These are phyloP conservation scores for Phytopythium delawarense DNA, from an alignment of 352 stramenopile species.

Conservation along the genomic window DNA sequence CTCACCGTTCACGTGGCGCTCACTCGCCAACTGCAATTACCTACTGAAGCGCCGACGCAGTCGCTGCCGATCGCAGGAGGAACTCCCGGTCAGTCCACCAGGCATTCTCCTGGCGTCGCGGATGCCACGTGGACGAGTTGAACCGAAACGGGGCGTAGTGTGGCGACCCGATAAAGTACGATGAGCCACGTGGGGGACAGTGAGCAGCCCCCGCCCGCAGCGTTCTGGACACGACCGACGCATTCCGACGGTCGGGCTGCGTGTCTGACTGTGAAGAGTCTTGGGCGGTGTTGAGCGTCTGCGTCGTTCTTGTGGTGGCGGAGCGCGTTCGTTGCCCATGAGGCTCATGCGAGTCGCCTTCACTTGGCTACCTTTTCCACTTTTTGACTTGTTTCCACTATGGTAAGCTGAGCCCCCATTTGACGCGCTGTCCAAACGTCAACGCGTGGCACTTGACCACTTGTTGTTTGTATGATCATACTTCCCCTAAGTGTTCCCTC, in stretches of 20 bases:
- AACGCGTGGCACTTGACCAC: constrained; percentile 28
- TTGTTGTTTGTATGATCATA: constrained; percentile 16
- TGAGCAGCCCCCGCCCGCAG: no score
- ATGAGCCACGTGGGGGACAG: background rate
- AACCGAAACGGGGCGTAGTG: background rate
- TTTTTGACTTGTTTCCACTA: constrained; percentile 1
- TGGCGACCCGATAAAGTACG: background rate
- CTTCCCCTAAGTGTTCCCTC: constrained; percentile 11
- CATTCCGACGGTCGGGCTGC: background rate
- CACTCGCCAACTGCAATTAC: background rate
- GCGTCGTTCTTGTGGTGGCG: background rate
- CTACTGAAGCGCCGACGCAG: background rate
- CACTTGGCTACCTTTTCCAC: constrained; percentile 5
- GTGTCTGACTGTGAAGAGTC: background rate
- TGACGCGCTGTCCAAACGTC: background rate
- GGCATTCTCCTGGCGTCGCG: background rate
- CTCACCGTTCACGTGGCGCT: background rate
- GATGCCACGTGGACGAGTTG: constrained; percentile 1
- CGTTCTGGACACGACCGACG: background rate
- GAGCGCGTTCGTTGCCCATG: background rate
- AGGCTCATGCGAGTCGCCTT: background rate
- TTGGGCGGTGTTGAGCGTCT: no score
- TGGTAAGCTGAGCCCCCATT: background rate
- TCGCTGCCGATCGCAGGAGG: background rate
- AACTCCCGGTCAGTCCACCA: background rate